phyloP scores from a whole-genome alignment of 2,329 filamentous ascomycete genomes.

The Hypoxylon sp. region DNA sequence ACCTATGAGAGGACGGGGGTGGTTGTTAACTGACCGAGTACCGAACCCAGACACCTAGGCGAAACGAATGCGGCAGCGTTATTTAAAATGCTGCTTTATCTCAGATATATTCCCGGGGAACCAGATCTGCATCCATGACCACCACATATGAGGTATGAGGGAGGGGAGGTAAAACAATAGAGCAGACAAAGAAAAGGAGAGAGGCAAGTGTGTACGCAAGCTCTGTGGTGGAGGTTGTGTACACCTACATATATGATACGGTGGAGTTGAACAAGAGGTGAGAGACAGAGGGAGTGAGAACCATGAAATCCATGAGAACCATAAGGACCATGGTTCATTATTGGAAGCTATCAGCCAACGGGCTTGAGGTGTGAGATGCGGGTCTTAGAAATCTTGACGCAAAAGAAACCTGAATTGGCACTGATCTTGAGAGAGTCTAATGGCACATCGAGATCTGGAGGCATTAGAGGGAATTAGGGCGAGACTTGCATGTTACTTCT shows the following conservation, averaged over 20 bases:
- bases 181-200: slow-evolving; percentile 28
- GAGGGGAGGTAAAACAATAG: slow-evolving; percentile 15
- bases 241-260: slow-evolving; percentile 22
- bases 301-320: not conserved
- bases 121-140: slow-evolving; percentile 35
- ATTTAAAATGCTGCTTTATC: slow-evolving; percentile 36
- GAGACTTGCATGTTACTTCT: slow-evolving; percentile 44
- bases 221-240: slow-evolving; percentile 30
- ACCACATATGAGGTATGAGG: slow-evolving; percentile 19
- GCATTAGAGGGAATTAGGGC: slow-evolving; percentile 29
- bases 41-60: slow-evolving; percentile 24
- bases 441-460: slow-evolving; percentile 42
- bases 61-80: slow-evolving; percentile 40
- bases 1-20: slow-evolving; percentile 18
- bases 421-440: slow-evolving; percentile 35
- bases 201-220: slow-evolving; percentile 29
- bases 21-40: slow-evolving; percentile 29
- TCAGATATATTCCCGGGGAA: slow-evolving; percentile 21
- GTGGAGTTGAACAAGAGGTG: slow-evolving; percentile 33
- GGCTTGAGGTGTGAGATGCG: slow-evolving; percentile 32
- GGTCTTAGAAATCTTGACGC: slow-evolving; percentile 42
- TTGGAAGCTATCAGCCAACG: slow-evolving; percentile 27
- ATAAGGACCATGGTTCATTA: slow-evolving; percentile 22
- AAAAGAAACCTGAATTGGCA: slow-evolving; percentile 48
- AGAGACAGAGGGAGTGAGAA: slow-evolving; percentile 20